Percentiles rank a stretch among this genome's conserved stretches.
phyloP scores from a whole-genome alignment of 345 rosid species.

The Raphanus raphanistrum region DNA sequence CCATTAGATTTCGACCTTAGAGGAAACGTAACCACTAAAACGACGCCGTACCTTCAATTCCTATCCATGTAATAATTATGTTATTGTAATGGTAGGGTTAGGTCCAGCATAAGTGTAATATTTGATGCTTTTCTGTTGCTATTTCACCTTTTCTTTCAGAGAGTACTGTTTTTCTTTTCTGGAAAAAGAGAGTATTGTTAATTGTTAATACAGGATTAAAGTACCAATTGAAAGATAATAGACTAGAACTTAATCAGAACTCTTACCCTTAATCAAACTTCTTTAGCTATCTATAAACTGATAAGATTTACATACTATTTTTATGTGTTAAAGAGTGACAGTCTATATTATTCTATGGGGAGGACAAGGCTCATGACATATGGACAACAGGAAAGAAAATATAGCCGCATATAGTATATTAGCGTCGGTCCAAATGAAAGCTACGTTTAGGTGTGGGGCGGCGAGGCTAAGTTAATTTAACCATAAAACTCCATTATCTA shows the following conservation, averaged over 20 bases:
- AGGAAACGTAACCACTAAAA: conserved; percentile 20
- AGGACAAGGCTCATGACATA: conserved; percentile 39
- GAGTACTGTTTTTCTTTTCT: too few relatives aligned
- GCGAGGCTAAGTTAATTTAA: conserved; percentile 38
- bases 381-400: conserved; percentile 31
- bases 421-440: conserved; percentile 38
- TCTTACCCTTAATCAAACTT: background rate
- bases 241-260: background rate
- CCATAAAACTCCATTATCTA: conserved; percentile 35
- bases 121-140: background rate
- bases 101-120: background rate
- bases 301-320: conserved; percentile 13
- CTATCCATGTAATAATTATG: conserved; percentile 15
- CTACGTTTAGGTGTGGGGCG: conserved; percentile 45
- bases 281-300: background rate
- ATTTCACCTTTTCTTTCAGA: background rate
- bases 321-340: conserved; percentile 28
- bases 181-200: too few relatives aligned
- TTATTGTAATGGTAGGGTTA: conserved; percentile 20
- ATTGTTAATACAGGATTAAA: background rate
- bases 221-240: background rate
- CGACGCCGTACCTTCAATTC: conserved; percentile 12
- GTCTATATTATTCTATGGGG: conserved; percentile 27
- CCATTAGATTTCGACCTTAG: conserved; percentile 8
- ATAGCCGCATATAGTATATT: conserved; percentile 6